Percentiles rank a stretch among this genome's conserved stretches.
phyloP scores from a whole-genome alignment of 345 rosid genomes.

The Odontarrhena argentea region DNA sequence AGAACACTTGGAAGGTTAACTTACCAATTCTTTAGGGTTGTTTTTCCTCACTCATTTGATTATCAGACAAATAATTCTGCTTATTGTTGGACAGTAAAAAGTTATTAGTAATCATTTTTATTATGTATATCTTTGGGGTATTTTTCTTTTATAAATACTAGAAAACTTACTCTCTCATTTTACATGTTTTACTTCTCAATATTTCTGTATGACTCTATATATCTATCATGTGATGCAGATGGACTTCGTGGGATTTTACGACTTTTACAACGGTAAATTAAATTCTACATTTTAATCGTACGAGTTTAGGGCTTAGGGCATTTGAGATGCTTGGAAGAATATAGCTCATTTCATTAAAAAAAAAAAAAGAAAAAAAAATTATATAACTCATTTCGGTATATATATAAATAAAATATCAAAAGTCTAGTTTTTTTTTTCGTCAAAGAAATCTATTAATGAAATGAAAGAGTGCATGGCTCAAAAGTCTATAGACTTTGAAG shows the following conservation, averaged over 20 bases:
- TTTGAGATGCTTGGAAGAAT: not conserved
- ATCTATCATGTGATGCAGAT: slow-evolving; percentile 41
- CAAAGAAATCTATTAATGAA: too few species aligned
- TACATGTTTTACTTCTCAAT: not conserved
- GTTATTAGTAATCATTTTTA: not conserved
- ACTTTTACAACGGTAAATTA: slow-evolving; percentile 51
- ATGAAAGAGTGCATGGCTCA: too few species aligned
- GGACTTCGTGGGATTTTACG: slow-evolving; percentile 47
- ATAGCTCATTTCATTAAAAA: not conserved
- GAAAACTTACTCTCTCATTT: not conserved
- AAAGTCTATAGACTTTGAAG: too few species aligned
- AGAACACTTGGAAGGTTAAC: too few species aligned
- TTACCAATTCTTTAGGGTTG: too few species aligned
- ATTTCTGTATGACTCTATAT: not conserved
- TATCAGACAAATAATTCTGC: too few species aligned
- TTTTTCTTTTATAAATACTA: too few species aligned
- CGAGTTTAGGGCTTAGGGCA: not conserved
- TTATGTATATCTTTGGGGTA: too few species aligned
- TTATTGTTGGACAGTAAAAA: not conserved
- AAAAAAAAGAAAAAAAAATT: too few species aligned
- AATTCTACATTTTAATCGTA: not conserved
- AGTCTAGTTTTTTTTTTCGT: too few species aligned
- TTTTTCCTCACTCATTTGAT: too few species aligned
- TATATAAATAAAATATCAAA: slow-evolving; percentile 1
- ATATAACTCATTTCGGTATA: not conserved